These are phyloP conservation scores for Metschnikowia corniflorae DNA, from an alignment of 805 yeast genomes.

Conservation along the genomic window DNA sequence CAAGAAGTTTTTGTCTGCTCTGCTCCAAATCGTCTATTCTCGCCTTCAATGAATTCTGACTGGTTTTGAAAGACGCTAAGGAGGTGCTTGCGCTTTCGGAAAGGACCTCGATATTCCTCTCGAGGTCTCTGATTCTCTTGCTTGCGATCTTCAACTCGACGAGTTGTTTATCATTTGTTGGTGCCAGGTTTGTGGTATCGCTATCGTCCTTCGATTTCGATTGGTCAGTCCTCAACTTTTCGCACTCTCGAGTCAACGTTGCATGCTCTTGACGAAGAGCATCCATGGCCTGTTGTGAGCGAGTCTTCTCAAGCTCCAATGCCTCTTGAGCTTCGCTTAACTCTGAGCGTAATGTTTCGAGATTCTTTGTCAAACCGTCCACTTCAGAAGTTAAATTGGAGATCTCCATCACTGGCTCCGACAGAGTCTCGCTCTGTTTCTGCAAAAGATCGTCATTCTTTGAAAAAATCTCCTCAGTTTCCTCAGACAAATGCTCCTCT, in stretches of 20 bases:
- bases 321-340: neutral
- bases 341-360: neutral
- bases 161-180: no score
- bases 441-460: no score
- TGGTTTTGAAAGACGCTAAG: constrained; percentile 9
- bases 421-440: no score
- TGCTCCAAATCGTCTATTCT: constrained; percentile 21
- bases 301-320: neutral
- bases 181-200: neutral
- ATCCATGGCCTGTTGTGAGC: neutral
- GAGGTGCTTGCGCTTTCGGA: constrained; percentile 13
- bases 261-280: neutral
- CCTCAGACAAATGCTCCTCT: constrained; percentile 12
- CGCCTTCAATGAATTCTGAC: constrained; percentile 10
- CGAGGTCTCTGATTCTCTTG: constrained; percentile 14
- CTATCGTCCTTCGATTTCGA: neutral
- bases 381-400: neutral
- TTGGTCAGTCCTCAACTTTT: neutral
- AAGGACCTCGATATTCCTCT: constrained; percentile 15
- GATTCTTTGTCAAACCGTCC: neutral
- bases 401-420: constrained; percentile 1
- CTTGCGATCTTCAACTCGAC: constrained; percentile 4
- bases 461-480: constrained; percentile 8
- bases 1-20: constrained; percentile 20
- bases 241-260: no score